Evolutionary conservation across 1,139 yeast genomes (phyloP).

Genomic region (Kodamaea derodonti): DNA sequence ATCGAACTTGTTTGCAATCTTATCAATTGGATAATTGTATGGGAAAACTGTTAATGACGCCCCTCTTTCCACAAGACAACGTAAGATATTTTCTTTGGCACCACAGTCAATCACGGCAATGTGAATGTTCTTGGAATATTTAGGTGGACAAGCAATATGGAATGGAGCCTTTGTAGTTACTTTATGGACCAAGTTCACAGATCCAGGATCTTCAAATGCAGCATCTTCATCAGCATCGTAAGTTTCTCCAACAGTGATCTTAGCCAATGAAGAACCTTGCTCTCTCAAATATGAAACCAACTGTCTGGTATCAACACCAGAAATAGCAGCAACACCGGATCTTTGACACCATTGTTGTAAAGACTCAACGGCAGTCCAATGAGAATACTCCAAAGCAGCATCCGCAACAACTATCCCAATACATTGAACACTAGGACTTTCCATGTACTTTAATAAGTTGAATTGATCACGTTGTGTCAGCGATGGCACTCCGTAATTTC

Average conservation of each 20-base stretch:
- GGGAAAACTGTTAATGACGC: slow-evolving; percentile 97
- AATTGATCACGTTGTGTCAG: slow-evolving; percentile 74
- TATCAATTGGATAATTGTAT: slow-evolving; percentile 87
- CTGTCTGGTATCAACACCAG: slow-evolving; percentile 96
- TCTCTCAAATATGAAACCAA: slow-evolving; percentile 91
- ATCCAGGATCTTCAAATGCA: slow-evolving; percentile 90
- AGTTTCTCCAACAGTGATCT: slow-evolving; percentile 85
- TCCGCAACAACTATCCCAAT: slow-evolving; percentile 95
- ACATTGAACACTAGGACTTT: slow-evolving; percentile 87
- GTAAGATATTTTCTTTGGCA: slow-evolving; percentile 92
- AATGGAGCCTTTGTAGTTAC: slow-evolving; percentile 95
- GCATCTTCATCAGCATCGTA: slow-evolving; percentile 90
- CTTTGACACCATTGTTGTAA: slow-evolving; percentile 94
- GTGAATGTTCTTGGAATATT: slow-evolving; percentile 58
- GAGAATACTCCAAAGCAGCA: slow-evolving; percentile 91
- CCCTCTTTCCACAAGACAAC: slow-evolving; percentile 91
- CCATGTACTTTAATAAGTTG: slow-evolving; percentile 84
- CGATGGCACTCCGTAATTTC: slow-evolving; percentile 97
- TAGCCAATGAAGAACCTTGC: slow-evolving; percentile 89
- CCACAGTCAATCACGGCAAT: slow-evolving; percentile 97
- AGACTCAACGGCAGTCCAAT: slow-evolving; percentile 98
- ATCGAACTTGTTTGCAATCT: slow-evolving; percentile 87
- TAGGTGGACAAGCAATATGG: slow-evolving; percentile 70
- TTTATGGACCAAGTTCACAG: slow-evolving; percentile 84
- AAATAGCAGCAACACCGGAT: slow-evolving; percentile 93